phyloP scores from a whole-genome alignment of 2,329 filamentous ascomycete species.

The Fusarium sp. region DNA sequence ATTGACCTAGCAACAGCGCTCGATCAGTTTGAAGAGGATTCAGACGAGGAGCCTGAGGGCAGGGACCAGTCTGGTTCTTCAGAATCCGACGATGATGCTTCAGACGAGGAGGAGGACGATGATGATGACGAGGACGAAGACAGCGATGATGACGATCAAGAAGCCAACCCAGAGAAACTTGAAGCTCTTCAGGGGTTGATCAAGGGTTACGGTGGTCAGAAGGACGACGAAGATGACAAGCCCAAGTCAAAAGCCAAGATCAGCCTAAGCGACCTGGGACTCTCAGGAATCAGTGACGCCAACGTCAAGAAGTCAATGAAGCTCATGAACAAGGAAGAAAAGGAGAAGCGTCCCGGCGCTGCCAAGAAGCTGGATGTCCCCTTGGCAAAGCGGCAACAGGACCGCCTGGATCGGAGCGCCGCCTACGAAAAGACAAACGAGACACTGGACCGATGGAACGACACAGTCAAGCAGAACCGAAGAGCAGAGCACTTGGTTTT shows the following conservation, averaged over 20 bases:
- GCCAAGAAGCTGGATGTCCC: conserved; percentile 83
- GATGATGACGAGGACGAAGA: conserved; percentile 60
- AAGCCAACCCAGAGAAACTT: conserved; percentile 66
- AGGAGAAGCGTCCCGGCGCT: conserved; percentile 57
- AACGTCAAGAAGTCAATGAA: conserved; percentile 84
- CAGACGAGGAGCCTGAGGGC: conserved; percentile 60
- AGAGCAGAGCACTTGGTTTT: conserved; percentile 91
- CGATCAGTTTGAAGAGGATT: conserved; percentile 65
- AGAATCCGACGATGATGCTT: conserved; percentile 56
- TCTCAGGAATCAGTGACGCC: conserved; percentile 78
- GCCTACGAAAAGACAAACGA: conserved; percentile 94
- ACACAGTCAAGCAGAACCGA: conserved; percentile 94
- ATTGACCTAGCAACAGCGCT: conserved; percentile 69
- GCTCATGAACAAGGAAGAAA: conserved; percentile 74
- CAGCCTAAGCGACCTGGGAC: conserved; percentile 78
- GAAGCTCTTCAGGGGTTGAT: conserved; percentile 77
- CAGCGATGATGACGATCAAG: conserved; percentile 60
- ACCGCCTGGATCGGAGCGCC: conserved; percentile 81
- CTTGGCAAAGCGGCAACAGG: conserved; percentile 86
- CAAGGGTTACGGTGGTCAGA: conserved; percentile 74
- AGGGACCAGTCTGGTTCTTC: conserved; percentile 59
- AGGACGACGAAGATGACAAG: conserved; percentile 61
- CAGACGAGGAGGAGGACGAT: conserved; percentile 56
- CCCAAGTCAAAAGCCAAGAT: conserved; percentile 72
- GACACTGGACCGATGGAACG: conserved; percentile 89